Base-by-base conservation (phyloP, 176 grass and related monocot genomes). In the Microstegium vimineum region DNA sequence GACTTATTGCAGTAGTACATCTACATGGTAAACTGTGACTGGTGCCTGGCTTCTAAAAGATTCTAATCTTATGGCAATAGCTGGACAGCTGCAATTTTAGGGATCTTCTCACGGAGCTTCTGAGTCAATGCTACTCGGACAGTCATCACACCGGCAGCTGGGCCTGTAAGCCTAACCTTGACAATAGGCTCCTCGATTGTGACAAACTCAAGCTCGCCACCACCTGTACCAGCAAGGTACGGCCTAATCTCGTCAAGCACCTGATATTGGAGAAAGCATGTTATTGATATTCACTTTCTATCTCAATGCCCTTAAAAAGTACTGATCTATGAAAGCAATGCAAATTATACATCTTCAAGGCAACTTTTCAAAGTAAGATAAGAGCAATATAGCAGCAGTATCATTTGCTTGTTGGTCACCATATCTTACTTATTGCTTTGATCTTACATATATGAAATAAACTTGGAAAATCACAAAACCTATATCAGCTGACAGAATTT, bases 191-290 rank as follows among this genome's bases (percentile, higher is more conserved):
- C 96, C 62, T 95, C 91, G 28, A 98, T 98, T 14, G 75, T 10
- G n/a, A 95, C 91, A 80, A 99, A 87, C 61, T 93, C 87, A 11
- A 99, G 96, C 35, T 99, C 89, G 51, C 96, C 93, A 31, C 96
- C 96, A 20, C 93, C 96, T 41, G 96, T 95, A 36, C 96, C 96
- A 34, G 87, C 69, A 78, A 98, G 92, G 87, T 95, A 99, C 26
- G 96, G 96, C 89, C 96, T 95, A 32, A 99, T 99, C 80, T 95
- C 96, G 15, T 93, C 85, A 33, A 99, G 96, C 31, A 99, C 96
- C 96, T 99, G 79, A 70, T 30, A 73, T 33, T 23, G 30, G 10
- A 36, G 17, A 84, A 84, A 61, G 41, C 27, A 71, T 25, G 43
- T 80, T 49, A 83, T 30, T 38, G 61, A 33, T 16, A 46, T 22